These are phyloP conservation scores for Cystobasidium pallidum DNA, from an alignment of 1,284 basidiomycete genomes.

Conservation along the genomic window DNA sequence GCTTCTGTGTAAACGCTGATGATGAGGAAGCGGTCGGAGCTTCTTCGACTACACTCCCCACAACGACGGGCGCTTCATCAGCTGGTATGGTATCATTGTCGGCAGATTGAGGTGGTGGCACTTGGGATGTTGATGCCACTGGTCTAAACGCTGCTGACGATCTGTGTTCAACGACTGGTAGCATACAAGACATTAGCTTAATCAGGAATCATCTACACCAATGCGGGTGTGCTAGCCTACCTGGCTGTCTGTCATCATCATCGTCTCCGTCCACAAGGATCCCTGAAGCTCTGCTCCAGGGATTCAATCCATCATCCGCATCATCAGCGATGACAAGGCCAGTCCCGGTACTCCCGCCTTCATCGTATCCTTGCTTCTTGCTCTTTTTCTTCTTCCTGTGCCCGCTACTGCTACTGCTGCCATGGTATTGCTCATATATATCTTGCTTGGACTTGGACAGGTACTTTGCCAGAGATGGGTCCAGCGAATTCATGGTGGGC, in stretches of 20 bases:
- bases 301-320: slow-evolving; percentile 20
- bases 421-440: slow-evolving; percentile 40
- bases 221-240: neutral
- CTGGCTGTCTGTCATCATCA: slow-evolving; percentile 25
- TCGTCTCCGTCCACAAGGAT: slow-evolving; percentile 34
- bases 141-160: slow-evolving; percentile 34
- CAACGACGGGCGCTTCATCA: slow-evolving; percentile 40
- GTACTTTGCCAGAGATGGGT: slow-evolving; percentile 43
- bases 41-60: slow-evolving; percentile 33
- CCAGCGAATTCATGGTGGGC: slow-evolving; percentile 32
- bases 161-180: slow-evolving; percentile 34
- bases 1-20: slow-evolving; percentile 36
- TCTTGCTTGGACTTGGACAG: slow-evolving; percentile 39
- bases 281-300: slow-evolving; percentile 14
- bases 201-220: neutral
- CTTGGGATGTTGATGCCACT: slow-evolving; percentile 28
- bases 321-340: slow-evolving; percentile 30
- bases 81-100: slow-evolving; percentile 36
- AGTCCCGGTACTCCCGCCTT: neutral
- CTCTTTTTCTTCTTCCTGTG: slow-evolving; percentile 40
- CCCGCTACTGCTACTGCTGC: neutral
- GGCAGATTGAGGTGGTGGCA: neutral
- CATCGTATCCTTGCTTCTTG: slow-evolving; percentile 17
- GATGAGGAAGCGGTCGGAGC: slow-evolving; percentile 40
- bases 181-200: neutral